These are phyloP conservation scores for Phytophthora sojae DNA, from an alignment of 352 stramenopile species.

Conservation along the genomic window DNA sequence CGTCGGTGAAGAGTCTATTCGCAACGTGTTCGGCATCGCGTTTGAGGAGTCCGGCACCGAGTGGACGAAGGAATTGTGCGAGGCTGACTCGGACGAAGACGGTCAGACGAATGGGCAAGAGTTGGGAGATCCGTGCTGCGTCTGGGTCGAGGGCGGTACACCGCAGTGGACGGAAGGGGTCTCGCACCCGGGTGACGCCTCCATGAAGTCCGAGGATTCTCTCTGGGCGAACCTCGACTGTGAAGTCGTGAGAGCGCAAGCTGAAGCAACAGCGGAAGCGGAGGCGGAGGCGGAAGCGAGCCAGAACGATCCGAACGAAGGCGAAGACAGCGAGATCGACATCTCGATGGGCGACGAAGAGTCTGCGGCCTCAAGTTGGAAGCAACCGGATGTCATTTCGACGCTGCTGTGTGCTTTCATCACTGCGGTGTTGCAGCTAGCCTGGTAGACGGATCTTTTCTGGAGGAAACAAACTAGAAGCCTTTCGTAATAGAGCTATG, in stretches of 20 bases:
- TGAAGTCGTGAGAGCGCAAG: slow-evolving; percentile 17
- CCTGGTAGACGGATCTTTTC: slow-evolving; percentile 3
- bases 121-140: slow-evolving; percentile 82
- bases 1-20: slow-evolving; percentile 18
- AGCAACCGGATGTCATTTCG: neutral
- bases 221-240: slow-evolving; percentile 29
- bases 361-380: neutral
- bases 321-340: slow-evolving; percentile 31
- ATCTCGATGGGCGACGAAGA: slow-evolving; percentile 28
- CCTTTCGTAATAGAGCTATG: neutral
- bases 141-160: slow-evolving; percentile 42
- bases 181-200: slow-evolving; percentile 36
- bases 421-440: neutral
- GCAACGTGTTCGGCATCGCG: slow-evolving; percentile 58
- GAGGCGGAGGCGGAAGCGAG: slow-evolving; percentile 24
- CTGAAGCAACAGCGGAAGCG: slow-evolving; percentile 18
- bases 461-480: neutral
- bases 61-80: slow-evolving; percentile 58
- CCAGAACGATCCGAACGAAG: slow-evolving; percentile 27
- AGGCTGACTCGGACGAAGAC: slow-evolving; percentile 80
- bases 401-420: slow-evolving; percentile 6
- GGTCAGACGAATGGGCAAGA: slow-evolving; percentile 87
- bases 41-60: slow-evolving; percentile 38
- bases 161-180: slow-evolving; percentile 26
- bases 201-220: slow-evolving; percentile 30